These are phyloP conservation scores for Dendrobium chrysotoxum DNA, from an alignment of 106 monocot species.

Conservation along the genomic window DNA sequence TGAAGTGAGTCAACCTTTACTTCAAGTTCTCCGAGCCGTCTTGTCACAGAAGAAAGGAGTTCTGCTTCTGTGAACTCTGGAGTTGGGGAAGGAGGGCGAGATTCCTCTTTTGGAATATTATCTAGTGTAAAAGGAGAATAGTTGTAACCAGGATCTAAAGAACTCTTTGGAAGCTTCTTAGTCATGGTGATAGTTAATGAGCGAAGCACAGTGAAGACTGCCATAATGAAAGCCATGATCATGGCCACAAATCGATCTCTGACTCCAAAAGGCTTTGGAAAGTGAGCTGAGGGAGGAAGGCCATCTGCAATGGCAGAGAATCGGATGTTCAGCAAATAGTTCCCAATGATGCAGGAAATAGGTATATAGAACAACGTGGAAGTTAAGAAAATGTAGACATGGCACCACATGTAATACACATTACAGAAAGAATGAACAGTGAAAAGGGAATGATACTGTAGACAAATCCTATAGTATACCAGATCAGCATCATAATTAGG, in stretches of 20 bases:
- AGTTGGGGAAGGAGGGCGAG: conserved; percentile 51
- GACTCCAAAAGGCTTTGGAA: neutral
- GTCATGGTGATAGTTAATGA: neutral
- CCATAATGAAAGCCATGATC: conserved; percentile 1
- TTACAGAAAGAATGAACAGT: neutral
- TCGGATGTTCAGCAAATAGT: neutral
- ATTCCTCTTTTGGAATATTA: conserved; percentile 35
- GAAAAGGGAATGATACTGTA: neutral
- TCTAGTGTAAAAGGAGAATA: conserved; percentile 7
- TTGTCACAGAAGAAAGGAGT: conserved; percentile 46
- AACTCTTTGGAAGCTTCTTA: neutral
- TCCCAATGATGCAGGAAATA: neutral
- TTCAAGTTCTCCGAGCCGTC: conserved; percentile 68
- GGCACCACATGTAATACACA: neutral
- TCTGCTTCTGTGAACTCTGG: conserved; percentile 40
- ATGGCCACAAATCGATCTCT: conserved; percentile 2
- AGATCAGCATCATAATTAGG: neutral
- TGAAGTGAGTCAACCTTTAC: conserved; percentile 62
- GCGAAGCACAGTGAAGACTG: conserved; percentile 1
- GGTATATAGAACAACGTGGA: neutral
- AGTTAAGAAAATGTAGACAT: neutral
- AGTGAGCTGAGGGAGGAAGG: neutral
- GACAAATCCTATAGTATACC: neutral
- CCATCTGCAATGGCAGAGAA: neutral
- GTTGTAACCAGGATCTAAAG: neutral